These are phyloP conservation scores for Orbilia blumenaviensis DNA, from an alignment of 2,329 filamentous ascomycete species.

Conservation along the genomic window DNA sequence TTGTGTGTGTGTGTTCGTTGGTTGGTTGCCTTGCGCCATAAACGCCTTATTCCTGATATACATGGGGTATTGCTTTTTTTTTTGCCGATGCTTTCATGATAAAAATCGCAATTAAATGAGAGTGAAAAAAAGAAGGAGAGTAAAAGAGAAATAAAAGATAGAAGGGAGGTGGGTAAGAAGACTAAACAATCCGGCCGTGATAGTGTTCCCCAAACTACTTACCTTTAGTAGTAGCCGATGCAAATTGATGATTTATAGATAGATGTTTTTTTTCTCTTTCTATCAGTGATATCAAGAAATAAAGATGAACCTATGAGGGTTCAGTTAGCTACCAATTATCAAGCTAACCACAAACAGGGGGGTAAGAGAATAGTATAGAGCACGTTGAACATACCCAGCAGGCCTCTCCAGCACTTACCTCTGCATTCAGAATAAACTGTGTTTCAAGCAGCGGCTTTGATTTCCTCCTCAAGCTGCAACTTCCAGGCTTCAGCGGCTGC, in stretches of 20 bases:
- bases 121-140: not conserved
- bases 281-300: not conserved
- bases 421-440: too few species aligned
- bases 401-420: not conserved
- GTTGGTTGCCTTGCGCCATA: slow-evolving; percentile 17
- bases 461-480: slow-evolving; percentile 45
- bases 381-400: too few species aligned
- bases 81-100: slow-evolving; percentile 32
- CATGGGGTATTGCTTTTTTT: slow-evolving; percentile 39
- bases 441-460: slow-evolving; percentile 20
- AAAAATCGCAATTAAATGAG: not conserved
- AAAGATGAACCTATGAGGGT: not conserved
- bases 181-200: slow-evolving; percentile 1
- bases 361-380: too few species aligned
- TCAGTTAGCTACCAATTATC: too few species aligned
- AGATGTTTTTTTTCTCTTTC: not conserved
- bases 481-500: slow-evolving; percentile 51
- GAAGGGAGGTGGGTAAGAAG: not conserved
- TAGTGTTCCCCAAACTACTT: not conserved
- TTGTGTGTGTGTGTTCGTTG: not conserved
- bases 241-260: not conserved
- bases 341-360: too few species aligned
- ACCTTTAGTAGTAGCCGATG: not conserved
- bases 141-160: not conserved
- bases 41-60: slow-evolving; percentile 42